These are phyloP conservation scores for Volvox africanus DNA, from an alignment of 139 green algal species.

Conservation along the genomic window DNA sequence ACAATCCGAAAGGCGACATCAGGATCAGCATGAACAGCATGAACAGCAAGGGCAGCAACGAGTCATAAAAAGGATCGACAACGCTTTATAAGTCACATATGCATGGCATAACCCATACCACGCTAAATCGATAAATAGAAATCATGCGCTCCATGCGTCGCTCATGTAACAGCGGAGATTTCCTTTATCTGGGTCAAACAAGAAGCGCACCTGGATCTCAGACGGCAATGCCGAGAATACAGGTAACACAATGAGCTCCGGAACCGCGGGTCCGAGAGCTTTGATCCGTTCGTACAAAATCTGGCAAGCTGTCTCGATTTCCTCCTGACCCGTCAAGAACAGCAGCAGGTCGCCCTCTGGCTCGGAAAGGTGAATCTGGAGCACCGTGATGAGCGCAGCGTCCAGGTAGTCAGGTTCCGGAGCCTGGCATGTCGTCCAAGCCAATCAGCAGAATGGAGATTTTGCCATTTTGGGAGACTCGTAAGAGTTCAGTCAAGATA, in stretches of 20 bases:
- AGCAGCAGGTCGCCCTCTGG: constrained; percentile 88
- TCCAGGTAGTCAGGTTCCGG: constrained; percentile 96
- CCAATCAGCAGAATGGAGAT: too few relatives aligned
- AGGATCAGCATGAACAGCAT: constrained; percentile 40
- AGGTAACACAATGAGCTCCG: constrained; percentile 96
- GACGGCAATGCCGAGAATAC: constrained; percentile 83
- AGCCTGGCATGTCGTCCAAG: too few relatives aligned
- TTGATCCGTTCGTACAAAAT: constrained; percentile 97
- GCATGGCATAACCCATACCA: too few relatives aligned
- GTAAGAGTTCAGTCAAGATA: too few relatives aligned
- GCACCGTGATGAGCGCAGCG: constrained; percentile 95
- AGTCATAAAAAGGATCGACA: too few relatives aligned
- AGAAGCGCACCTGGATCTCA: constrained; percentile 57
- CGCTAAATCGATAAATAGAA: too few relatives aligned
- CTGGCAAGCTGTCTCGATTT: constrained; percentile 95
- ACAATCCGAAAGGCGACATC: constrained; percentile 42
- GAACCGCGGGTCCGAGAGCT: constrained; percentile 86
- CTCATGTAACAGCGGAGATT: too few relatives aligned
- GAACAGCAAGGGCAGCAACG: too few relatives aligned
- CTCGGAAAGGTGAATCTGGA: constrained; percentile 93
- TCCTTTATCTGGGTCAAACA: too few relatives aligned
- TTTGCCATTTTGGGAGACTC: too few relatives aligned
- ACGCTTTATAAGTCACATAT: too few relatives aligned
- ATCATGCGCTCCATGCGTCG: too few relatives aligned
- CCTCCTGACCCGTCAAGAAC: constrained; percentile 95